These are phyloP conservation scores for Fusarium pseudoanthophilum DNA, from an alignment of 2,329 filamentous ascomycete species.

Conservation along the genomic window DNA sequence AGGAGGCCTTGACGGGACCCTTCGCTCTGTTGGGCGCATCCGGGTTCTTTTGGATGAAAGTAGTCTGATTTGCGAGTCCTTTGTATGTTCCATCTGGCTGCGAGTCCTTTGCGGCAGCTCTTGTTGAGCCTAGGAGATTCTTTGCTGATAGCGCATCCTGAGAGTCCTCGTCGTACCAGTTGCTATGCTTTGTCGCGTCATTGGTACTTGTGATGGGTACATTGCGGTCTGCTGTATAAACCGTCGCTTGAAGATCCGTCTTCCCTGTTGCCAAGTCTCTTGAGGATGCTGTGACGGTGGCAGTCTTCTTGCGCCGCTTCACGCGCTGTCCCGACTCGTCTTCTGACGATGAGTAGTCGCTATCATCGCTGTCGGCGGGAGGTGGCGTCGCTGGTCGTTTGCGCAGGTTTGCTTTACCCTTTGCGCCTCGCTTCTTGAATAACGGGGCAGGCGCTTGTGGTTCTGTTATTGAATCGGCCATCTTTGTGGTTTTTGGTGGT, in stretches of 20 bases:
- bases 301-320: conserved; percentile 79
- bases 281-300: conserved; percentile 73
- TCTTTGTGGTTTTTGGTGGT: conserved; percentile 3
- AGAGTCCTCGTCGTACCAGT: conserved; percentile 87
- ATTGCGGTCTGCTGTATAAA: conserved; percentile 70
- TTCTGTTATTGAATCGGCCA: conserved; percentile 35
- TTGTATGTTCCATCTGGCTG: conserved; percentile 77
- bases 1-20: conserved; percentile 87
- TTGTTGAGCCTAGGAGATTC: conserved; percentile 69
- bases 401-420: conserved; percentile 79
- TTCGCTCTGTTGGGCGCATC: conserved; percentile 76
- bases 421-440: conserved; percentile 88
- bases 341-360: conserved; percentile 77
- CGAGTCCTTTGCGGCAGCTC: conserved; percentile 50
- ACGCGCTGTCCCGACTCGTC: conserved; percentile 80
- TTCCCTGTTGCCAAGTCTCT: conserved; percentile 53
- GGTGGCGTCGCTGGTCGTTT: conserved; percentile 85
- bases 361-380: conserved; percentile 69
- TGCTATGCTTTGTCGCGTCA: conserved; percentile 88
- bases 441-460: conserved; percentile 66
- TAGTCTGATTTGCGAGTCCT: conserved; percentile 76
- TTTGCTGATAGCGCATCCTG: conserved; percentile 59
- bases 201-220: conserved; percentile 74
- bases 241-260: conserved; percentile 60
- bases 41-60: conserved; percentile 84